phyloP scores from a whole-genome alignment of 768 basidiomycete genomes.

The Leccinum truebloodii region DNA sequence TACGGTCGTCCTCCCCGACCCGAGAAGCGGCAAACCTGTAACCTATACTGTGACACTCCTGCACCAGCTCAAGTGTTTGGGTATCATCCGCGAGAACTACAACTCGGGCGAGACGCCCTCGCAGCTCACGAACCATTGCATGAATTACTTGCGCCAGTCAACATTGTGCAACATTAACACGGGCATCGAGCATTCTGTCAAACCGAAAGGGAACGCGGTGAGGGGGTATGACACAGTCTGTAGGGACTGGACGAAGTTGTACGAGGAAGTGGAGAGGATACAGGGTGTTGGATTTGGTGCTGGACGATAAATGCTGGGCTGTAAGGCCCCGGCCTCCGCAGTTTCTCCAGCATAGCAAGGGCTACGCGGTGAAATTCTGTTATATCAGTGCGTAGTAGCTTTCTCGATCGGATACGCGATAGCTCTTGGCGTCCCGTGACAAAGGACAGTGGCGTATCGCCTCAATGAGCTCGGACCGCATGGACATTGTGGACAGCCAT shows the following conservation, averaged over 20 bases:
- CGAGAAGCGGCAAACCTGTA: constrained; percentile 12
- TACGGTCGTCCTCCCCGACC: constrained; percentile 11
- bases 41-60: constrained; percentile 15
- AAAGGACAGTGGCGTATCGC: background rate
- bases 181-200: constrained; percentile 14
- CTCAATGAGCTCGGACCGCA: background rate
- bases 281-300: background rate
- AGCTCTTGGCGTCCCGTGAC: background rate
- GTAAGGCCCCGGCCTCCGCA: too few relatives aligned
- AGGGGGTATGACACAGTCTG: constrained; percentile 16
- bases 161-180: constrained; percentile 16
- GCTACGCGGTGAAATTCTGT: background rate
- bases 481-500: background rate
- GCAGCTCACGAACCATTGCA: constrained; percentile 12
- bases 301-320: background rate
- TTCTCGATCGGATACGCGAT: too few relatives aligned
- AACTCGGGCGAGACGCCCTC: constrained; percentile 6
- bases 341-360: background rate
- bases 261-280: constrained; percentile 13
- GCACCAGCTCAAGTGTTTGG: constrained; percentile 16
- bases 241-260: constrained; percentile 17
- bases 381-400: background rate
- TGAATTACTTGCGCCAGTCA: constrained; percentile 15
- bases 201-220: constrained; percentile 6
- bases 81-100: constrained; percentile 11